These are phyloP conservation scores for Candida coquimbonensis DNA, from an alignment of 805 yeast genomes.

Conservation along the genomic window DNA sequence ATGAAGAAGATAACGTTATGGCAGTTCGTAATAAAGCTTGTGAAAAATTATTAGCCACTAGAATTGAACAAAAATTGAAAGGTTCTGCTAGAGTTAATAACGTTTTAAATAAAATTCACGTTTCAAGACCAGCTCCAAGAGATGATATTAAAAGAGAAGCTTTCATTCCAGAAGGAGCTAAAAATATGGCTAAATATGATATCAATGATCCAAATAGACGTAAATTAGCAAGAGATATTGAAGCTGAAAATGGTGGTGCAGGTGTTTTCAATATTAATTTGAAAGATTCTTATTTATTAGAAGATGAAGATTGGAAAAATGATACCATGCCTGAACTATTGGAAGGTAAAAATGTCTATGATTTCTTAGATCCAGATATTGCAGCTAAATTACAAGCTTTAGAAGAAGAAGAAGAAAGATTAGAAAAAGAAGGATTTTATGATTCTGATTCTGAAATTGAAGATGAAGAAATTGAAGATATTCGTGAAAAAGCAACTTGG, in stretches of 20 bases:
- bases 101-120: slow-evolving; percentile 92
- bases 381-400: slow-evolving; percentile 87
- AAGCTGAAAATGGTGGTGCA: slow-evolving; percentile 95
- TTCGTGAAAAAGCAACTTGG: slow-evolving; percentile 88
- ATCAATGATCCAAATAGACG: slow-evolving; percentile 76
- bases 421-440: slow-evolving; percentile 92
- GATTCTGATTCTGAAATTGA: slow-evolving; percentile 73
- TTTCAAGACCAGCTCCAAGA: slow-evolving; percentile 81
- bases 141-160: slow-evolving; percentile 81
- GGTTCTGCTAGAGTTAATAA: slow-evolving; percentile 83
- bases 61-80: slow-evolving; percentile 95
- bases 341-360: slow-evolving; percentile 95
- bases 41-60: slow-evolving; percentile 88
- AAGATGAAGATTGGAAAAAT: slow-evolving; percentile 96
- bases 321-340: slow-evolving; percentile 95
- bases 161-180: slow-evolving; percentile 72
- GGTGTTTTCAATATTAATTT: slow-evolving; percentile 94
- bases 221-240: slow-evolving; percentile 78
- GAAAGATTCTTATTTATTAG: slow-evolving; percentile 86
- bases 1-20: slow-evolving; percentile 92
- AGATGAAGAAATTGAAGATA: slow-evolving; percentile 61
- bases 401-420: slow-evolving; percentile 94
- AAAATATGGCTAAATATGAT: slow-evolving; percentile 59
- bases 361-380: slow-evolving; percentile 94
- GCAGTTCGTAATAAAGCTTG: slow-evolving; percentile 94